These are phyloP conservation scores for Cryptococcus floricola DNA, from an alignment of 1,284 basidiomycete species.

Conservation along the genomic window DNA sequence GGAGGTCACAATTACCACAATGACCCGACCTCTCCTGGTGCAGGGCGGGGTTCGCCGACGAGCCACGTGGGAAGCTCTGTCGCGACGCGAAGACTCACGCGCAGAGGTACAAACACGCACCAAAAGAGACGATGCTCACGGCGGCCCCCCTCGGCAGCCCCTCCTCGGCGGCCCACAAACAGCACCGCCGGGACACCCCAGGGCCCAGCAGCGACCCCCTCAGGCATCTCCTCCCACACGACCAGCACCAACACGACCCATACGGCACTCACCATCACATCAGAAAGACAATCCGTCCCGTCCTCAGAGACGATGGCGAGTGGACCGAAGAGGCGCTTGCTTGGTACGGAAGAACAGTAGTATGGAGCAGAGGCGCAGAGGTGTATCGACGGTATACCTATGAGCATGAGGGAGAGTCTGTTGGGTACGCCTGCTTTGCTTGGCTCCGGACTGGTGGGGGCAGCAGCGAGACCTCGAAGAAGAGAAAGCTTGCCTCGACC, in stretches of 20 bases:
- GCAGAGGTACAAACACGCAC: too few species aligned
- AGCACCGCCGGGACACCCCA: constrained; percentile 10
- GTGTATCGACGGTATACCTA: constrained; percentile 73
- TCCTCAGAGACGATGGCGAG: neutral
- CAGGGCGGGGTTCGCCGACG: too few species aligned
- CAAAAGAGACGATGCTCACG: constrained; percentile 17
- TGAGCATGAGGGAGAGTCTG: constrained; percentile 62
- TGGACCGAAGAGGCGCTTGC: constrained; percentile 55
- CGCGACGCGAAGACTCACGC: too few species aligned
- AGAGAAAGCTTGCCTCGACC: neutral
- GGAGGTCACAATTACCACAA: too few species aligned
- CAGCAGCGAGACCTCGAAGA: neutral
- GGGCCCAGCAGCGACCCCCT: constrained; percentile 8
- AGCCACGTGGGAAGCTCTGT: too few species aligned
- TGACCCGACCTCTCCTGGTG: too few species aligned
- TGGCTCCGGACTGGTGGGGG: constrained; percentile 52
- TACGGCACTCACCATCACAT: neutral
- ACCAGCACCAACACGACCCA: constrained; percentile 2
- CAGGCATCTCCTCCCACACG: neutral
- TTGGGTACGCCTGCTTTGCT: constrained; percentile 72
- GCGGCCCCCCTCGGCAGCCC: constrained; percentile 28
- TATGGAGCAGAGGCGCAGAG: constrained; percentile 66
- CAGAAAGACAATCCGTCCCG: neutral
- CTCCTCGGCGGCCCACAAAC: constrained; percentile 26
- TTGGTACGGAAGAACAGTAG: constrained; percentile 66